Evolutionary conservation across 495 filamentous ascomycete genomes (phyloP), one percentile per base, ranked within the genome.

Genomic region (Achaetomiella virescens): DNA sequence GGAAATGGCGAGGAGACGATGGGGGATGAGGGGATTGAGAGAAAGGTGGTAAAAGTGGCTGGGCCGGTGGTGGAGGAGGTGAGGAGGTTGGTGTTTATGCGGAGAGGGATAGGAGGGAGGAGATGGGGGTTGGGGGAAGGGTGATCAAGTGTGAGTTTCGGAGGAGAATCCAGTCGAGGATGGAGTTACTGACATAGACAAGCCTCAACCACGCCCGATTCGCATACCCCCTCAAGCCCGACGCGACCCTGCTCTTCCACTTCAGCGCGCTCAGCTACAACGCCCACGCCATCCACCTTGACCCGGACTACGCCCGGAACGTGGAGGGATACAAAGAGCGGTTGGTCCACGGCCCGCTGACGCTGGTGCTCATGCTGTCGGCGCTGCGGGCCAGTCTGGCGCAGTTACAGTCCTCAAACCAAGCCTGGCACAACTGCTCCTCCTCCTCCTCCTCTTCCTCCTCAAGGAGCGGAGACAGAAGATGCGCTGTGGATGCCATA

Each of bases 201-300:
- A 72, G 68, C 57, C 18, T 55, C 57, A 12, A 49, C 51, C 18
- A 1, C 67, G 10, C 78, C 86, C 3, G 73, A 80, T 84, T 85
- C 60, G 78, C 74, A 17, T 79, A 86, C 64, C 72, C 69, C 1
- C 72, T 95, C 15, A 73, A 63, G 0, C 88, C 89, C 0, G 84
- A 82, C 15, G 71, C 78, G 4, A 71, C 78, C 21, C 75, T 95
- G 0, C 79, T 96, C 27, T 92, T 91, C 70, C 83, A 88, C n/a
- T 95, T 87, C 72, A 89, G 84, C 27, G 88, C 88, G 0, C 78
- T 96, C 17, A 90, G 85, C 6, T 90, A 87, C 78, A 96, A 96
- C 67, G 87, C 89, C 6, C 90, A 95, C 65, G 72, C 77, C 6
- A 95, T 95, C 54, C 90, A 96, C 62, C 77, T 93, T n/a, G 88